Conservation (phyloP, 805 yeast species). For the Cephaloascus albidus region DNA sequence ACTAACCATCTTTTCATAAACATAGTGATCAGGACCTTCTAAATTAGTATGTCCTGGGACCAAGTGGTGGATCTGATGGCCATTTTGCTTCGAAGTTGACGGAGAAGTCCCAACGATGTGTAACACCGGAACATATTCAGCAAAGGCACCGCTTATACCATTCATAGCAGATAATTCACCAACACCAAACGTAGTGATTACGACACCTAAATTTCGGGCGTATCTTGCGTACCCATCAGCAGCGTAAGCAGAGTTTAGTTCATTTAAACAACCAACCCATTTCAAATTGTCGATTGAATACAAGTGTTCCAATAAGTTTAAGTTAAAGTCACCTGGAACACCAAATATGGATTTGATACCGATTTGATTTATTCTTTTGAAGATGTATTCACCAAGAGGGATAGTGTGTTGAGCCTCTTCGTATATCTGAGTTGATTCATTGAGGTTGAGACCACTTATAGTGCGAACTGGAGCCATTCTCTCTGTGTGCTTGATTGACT, state of each 20-base stretch:
- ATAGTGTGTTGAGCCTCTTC: constrained; percentile 7
- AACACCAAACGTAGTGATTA: constrained; percentile 41
- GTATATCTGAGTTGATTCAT: neutral
- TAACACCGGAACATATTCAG: constrained; percentile 35
- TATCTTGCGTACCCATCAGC: constrained; percentile 37
- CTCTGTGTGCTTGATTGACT: neutral
- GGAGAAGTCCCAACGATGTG: constrained; percentile 39
- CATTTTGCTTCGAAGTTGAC: neutral
- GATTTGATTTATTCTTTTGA: constrained; percentile 42
- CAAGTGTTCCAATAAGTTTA: constrained; percentile 24
- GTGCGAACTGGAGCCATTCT: neutral
- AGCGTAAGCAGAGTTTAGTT: constrained; percentile 41
- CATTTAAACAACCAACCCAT: constrained; percentile 39
- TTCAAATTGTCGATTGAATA: constrained; percentile 21
- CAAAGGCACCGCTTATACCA: constrained; percentile 39
- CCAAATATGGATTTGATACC: constrained; percentile 38
- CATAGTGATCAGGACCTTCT: constrained; percentile 20
- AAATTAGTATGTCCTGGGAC: constrained; percentile 20
- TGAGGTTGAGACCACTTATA: neutral
- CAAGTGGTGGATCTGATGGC: constrained; percentile 18
- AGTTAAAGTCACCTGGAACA: constrained; percentile 30
- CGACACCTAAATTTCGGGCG: constrained; percentile 26
- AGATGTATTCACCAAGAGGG: constrained; percentile 59
- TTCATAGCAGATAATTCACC: constrained; percentile 43
- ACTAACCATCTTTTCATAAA: constrained; percentile 16